Conservation (phyloP, 2,329 filamentous ascomycete genomes). For the Aspergillus niger region DNA sequence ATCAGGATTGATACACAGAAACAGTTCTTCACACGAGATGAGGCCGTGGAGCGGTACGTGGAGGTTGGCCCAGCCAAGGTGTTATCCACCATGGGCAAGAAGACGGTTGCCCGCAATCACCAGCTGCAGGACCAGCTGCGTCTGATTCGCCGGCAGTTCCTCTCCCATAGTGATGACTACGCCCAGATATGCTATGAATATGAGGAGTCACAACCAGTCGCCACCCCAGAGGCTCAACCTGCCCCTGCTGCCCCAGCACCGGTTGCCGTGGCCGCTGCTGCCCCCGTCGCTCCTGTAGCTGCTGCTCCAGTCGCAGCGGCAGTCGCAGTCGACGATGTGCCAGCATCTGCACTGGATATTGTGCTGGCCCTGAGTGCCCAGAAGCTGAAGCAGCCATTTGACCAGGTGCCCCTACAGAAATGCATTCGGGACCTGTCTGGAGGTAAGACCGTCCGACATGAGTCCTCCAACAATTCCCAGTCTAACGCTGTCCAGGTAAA, state of each 20-base stretch:
- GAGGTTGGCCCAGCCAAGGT: slow-evolving; percentile 6
- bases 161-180: not conserved
- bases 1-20: slow-evolving; percentile 9
- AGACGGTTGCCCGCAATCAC: slow-evolving; percentile 1
- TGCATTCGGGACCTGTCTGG: slow-evolving; percentile 8
- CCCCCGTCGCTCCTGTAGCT: not conserved
- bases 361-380: slow-evolving; percentile 5
- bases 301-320: not conserved
- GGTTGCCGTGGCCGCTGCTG: not conserved
- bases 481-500: not conserved
- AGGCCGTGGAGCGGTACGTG: not conserved
- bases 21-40: not conserved
- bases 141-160: not conserved
- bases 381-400: slow-evolving; percentile 7
- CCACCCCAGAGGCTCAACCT: not conserved
- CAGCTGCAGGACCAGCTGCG: not conserved
- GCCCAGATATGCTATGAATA: slow-evolving; percentile 3
- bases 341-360: not conserved
- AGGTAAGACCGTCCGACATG: not conserved
- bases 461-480: no score
- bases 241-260: not conserved
- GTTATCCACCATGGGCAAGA: slow-evolving; percentile 5
- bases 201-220: not conserved
- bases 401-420: not conserved
- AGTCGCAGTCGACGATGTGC: not conserved